Evolutionary conservation across 441 rosid genomes (phyloP).

Genomic region (Populus trichocarpa): DNA sequence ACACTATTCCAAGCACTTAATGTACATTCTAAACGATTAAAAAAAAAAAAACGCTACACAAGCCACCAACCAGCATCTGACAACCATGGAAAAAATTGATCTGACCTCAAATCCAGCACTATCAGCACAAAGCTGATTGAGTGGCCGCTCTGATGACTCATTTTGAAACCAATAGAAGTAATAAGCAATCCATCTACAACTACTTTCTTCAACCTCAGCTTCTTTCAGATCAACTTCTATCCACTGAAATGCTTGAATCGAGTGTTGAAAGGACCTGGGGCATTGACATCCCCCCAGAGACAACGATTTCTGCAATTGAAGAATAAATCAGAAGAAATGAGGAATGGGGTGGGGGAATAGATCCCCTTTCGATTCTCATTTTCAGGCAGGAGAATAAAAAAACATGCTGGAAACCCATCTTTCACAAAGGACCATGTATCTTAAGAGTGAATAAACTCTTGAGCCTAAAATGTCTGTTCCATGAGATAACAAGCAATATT

Average conservation of each 20-base stretch:
- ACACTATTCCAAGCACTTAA: conserved; percentile 23
- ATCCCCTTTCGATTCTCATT: background rate
- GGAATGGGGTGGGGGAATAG: background rate
- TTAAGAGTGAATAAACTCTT: background rate
- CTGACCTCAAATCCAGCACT: conserved; percentile 6
- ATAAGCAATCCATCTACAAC: conserved; percentile 21
- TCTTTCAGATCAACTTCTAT: conserved; percentile 64
- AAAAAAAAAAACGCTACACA: conserved; percentile 21
- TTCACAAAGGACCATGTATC: background rate
- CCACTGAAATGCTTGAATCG: conserved; percentile 48
- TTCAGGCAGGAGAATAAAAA: background rate
- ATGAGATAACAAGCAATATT: background rate
- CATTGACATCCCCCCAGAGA: conserved; percentile 98
- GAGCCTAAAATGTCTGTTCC: background rate
- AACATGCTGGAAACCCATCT: background rate
- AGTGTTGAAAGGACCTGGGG: conserved; percentile 81
- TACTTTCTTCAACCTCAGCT: conserved; percentile 36
- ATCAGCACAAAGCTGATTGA: background rate
- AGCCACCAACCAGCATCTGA: conserved; percentile 21
- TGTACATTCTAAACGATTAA: conserved; percentile 29
- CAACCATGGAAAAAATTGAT: conserved; percentile 8
- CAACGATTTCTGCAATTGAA: conserved; percentile 77
- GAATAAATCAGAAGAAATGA: conserved; percentile 6
- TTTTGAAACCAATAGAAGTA: conserved; percentile 13
- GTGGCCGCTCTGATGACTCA: conserved; percentile 11